Conservation (phyloP, 331 rosid genomes). For the Dryas integrifolia region DNA sequence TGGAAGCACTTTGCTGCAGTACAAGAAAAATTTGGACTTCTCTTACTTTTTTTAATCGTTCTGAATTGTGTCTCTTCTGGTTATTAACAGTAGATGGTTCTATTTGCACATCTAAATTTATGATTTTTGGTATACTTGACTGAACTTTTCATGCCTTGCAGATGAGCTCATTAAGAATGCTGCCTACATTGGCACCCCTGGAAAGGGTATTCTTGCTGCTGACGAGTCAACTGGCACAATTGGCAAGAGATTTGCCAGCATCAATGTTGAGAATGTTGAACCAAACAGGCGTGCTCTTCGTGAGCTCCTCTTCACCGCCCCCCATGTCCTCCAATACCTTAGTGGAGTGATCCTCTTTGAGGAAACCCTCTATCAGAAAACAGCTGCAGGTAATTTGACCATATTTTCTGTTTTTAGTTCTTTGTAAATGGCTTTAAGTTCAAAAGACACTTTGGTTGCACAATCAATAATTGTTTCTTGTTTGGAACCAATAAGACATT, state of each 20-base stretch:
- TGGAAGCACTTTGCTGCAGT: neutral
- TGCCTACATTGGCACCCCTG: constrained; percentile 84
- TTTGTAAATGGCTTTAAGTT: neutral
- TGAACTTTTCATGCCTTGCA: constrained; percentile 25
- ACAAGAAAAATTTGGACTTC: neutral
- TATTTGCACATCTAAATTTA: neutral
- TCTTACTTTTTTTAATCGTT: neutral
- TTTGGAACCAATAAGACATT: neutral
- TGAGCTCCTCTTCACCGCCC: constrained; percentile 87
- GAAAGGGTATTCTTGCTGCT: constrained; percentile 98
- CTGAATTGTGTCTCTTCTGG: neutral
- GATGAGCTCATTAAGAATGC: constrained; percentile 92
- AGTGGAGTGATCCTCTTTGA: constrained; percentile 90
- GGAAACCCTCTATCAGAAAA: constrained; percentile 85
- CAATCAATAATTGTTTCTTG: neutral
- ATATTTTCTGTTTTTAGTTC: neutral
- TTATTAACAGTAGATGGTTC: neutral
- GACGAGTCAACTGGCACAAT: constrained; percentile 97
- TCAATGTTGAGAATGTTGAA: constrained; percentile 73
- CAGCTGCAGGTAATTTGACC: constrained; percentile 53
- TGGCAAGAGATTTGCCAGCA: constrained; percentile 83
- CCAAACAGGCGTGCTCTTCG: constrained; percentile 71
- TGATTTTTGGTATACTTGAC: neutral
- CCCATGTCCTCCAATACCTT: constrained; percentile 59
- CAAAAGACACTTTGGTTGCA: neutral